Evolutionary conservation across 202 grass and related monocot species (phyloP).

Genomic region (Setaria italica): DNA sequence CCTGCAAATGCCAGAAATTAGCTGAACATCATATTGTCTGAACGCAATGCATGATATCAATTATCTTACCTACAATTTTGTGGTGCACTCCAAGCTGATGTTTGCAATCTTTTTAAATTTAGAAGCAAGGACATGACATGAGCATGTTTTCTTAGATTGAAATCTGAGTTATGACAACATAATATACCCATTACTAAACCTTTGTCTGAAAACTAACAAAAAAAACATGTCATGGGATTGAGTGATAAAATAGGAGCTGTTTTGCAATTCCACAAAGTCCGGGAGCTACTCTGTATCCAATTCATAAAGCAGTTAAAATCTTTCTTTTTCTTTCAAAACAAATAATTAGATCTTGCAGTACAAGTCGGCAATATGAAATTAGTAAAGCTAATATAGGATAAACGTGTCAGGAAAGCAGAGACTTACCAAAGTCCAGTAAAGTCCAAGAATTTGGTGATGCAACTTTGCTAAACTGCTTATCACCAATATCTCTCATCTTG

Average conservation of each 20-base stretch:
- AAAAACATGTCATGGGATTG: not conserved
- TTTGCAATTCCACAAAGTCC: slow-evolving; percentile 22
- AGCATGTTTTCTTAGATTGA: not conserved
- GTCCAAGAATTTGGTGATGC: slow-evolving; percentile 93
- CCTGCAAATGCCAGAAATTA: too few species aligned
- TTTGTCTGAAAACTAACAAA: not conserved
- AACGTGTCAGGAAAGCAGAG: not conserved
- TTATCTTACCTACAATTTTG: too few species aligned
- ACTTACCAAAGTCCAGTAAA: slow-evolving; percentile 86
- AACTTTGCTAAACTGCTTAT: slow-evolving; percentile 84
- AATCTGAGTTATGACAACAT: not conserved
- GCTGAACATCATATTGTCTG: too few species aligned
- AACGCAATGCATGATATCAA: too few species aligned
- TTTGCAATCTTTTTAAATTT: not conserved
- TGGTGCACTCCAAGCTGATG: too few species aligned
- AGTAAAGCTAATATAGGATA: slow-evolving; percentile 28
- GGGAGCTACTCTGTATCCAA: not conserved
- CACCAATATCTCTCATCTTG: slow-evolving; percentile 88
- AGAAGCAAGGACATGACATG: not conserved
- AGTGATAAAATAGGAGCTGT: slow-evolving; percentile 8
- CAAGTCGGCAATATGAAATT: slow-evolving; percentile 23
- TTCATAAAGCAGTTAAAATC: not conserved
- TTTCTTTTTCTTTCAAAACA: not conserved
- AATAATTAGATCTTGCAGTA: slow-evolving; percentile 9
- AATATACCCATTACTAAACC: not conserved